Evolutionary conservation across 768 basidiomycete genomes (phyloP).

Genomic region (Suillus alpinus): DNA sequence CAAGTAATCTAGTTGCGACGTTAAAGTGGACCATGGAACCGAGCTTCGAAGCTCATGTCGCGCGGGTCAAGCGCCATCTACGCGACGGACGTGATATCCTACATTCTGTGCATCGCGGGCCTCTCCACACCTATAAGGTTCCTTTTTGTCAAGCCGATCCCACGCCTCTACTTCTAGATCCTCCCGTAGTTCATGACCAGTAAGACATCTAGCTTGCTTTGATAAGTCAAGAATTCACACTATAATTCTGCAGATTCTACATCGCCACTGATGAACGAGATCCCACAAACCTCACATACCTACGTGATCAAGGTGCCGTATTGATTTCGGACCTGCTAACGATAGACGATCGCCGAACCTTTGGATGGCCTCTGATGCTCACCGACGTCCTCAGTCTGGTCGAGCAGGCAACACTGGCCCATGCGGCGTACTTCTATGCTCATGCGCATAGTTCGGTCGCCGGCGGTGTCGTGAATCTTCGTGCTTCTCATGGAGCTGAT

Average conservation of each 20-base stretch:
- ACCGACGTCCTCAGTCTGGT: constrained; percentile 42
- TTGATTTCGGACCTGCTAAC: constrained; percentile 42
- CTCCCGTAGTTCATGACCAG: constrained; percentile 23
- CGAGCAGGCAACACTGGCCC: constrained; percentile 38
- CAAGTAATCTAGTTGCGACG: constrained; percentile 19
- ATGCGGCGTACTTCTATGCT: constrained; percentile 41
- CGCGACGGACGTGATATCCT: constrained; percentile 16
- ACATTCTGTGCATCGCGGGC: constrained; percentile 19
- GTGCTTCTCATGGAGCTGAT: constrained; percentile 39
- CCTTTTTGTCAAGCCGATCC: constrained; percentile 18
- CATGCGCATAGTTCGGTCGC: constrained; percentile 39
- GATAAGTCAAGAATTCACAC: neutral
- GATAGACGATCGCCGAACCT: constrained; percentile 34
- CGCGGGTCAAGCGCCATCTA: constrained; percentile 29
- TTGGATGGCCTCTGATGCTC: constrained; percentile 42
- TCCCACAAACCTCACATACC: constrained; percentile 26
- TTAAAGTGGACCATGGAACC: constrained; percentile 35
- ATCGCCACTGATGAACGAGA: constrained; percentile 44
- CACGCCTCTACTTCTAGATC: constrained; percentile 21
- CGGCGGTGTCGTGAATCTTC: constrained; percentile 40
- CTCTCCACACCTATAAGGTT: constrained; percentile 17
- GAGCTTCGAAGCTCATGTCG: constrained; percentile 30
- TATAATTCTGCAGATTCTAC: constrained; percentile 24
- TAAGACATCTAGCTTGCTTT: constrained; percentile 6
- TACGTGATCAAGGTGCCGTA: constrained; percentile 36